Conservation (phyloP, 768 basidiomycete species). For the Lentinula lateritia region DNA sequence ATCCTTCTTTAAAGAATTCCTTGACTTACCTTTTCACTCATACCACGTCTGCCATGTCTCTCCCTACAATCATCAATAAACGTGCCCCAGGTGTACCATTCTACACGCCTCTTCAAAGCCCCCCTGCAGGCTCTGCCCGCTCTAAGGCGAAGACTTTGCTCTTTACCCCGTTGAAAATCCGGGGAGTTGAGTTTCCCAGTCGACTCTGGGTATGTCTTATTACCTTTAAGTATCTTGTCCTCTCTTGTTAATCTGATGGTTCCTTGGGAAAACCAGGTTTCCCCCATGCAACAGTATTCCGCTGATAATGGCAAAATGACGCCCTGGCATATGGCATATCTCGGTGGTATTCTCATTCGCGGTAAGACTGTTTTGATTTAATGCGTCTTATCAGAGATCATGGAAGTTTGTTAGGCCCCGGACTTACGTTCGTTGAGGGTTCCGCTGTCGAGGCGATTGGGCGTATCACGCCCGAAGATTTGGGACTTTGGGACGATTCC, state of each 20-base stretch:
- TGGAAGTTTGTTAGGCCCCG: conserved; percentile 45
- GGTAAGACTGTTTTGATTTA: conserved; percentile 8
- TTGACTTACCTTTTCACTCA: background rate
- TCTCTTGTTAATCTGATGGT: background rate
- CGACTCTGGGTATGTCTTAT: conserved; percentile 40
- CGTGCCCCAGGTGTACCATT: conserved; percentile 30
- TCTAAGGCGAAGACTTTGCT: conserved; percentile 27
- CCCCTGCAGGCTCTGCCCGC: conserved; percentile 31
- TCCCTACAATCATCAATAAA: background rate
- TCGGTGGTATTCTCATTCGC: conserved; percentile 35
- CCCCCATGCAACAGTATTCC: conserved; percentile 60
- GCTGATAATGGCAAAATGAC: conserved; percentile 45
- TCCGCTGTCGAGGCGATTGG: conserved; percentile 53
- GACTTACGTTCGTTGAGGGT: conserved; percentile 60
- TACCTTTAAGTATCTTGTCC: background rate
- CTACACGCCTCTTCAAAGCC: conserved; percentile 36
- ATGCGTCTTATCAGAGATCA: conserved; percentile 30
- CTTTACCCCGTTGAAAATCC: conserved; percentile 52
- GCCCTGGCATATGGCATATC: conserved; percentile 56
- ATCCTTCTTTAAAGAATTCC: too few species aligned
- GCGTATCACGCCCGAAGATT: conserved; percentile 60
- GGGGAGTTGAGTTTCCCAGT: conserved; percentile 49
- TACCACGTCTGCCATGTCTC: background rate
- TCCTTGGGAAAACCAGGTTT: conserved; percentile 24
- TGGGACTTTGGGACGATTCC: conserved; percentile 58